These are phyloP conservation scores for Yarrowia hollandica DNA, from an alignment of 805 yeast genomes.

Conservation along the genomic window DNA sequence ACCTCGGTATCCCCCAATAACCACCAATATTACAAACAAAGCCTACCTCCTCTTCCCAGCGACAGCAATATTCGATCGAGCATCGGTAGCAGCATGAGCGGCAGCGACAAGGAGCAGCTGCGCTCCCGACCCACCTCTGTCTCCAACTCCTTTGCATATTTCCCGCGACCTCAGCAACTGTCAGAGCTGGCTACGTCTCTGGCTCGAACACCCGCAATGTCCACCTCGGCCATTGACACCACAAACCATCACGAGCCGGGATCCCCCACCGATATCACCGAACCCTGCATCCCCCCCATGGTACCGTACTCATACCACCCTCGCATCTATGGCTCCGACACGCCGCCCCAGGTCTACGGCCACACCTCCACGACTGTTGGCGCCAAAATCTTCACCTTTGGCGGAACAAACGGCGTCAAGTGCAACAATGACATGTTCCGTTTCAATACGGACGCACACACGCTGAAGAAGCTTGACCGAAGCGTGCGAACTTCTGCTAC, in stretches of 20 bases:
- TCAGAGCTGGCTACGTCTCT: slow-evolving; percentile 2
- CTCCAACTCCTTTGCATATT: slow-evolving; percentile 7
- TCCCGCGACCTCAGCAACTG: slow-evolving; percentile 11
- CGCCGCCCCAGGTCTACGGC: slow-evolving; percentile 36
- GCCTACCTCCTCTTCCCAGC: slow-evolving; percentile 2
- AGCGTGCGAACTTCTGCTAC: background rate
- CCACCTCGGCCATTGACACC: background rate
- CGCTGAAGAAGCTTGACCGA: background rate
- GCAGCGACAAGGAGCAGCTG: background rate
- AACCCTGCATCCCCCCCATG: slow-evolving; percentile 28
- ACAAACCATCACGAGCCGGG: background rate
- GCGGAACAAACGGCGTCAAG: slow-evolving; percentile 33
- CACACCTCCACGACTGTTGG: slow-evolving; percentile 33
- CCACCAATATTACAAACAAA: slow-evolving; percentile 7
- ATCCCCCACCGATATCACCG: background rate
- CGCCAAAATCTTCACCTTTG: slow-evolving; percentile 33
- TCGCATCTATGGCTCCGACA: slow-evolving; percentile 32
- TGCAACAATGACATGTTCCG: slow-evolving; percentile 2
- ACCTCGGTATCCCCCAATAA: slow-evolving; percentile 18
- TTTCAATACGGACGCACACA: slow-evolving; percentile 11
- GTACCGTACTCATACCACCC: slow-evolving; percentile 34
- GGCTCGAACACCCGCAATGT: background rate
- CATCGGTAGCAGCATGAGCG: no score
- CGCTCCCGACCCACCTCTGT: background rate
- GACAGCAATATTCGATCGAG: no score